Evolutionary conservation across 768 basidiomycete genomes (phyloP), one percentile per base, ranked within the genome.

Genomic region (Austroboletus eburneus): DNA sequence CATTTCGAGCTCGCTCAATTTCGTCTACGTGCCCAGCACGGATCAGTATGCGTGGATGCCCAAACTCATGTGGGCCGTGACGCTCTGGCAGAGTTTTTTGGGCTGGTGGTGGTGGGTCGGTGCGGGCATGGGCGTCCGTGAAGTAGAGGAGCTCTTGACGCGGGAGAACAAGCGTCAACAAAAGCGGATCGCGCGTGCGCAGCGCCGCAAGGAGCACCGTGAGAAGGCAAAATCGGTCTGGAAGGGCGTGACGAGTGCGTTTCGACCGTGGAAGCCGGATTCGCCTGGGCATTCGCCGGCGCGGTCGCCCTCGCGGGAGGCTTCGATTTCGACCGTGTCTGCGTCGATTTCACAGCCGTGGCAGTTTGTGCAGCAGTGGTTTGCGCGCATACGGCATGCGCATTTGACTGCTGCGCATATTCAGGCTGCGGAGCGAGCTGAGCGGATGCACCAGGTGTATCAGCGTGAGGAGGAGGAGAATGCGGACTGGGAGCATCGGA

Each of bases 21-120:
- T 97, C 57, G 64, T 94, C 9, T 91, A 92, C 58, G 87, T 99
- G 32, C 83, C 85, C 9, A 72, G 72, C 43, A 83, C 87, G 58
- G 87, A 95, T 51, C 83, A 91, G 56, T 88, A 89, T 52, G 72
- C 81, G n/a, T 98, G 96, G 96, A 75, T 97, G 47, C 89, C 91
- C 1, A 80, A 84, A 20, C 73, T 97, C 43, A 81, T 91, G 67
- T 94, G 91, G 82, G 84, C 87, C 8, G 82, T 96, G 42, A 81
- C 97, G 10, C 78, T 98, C 17, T 99, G 96, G 96, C 96, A 99
- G 73, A 91, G 82, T 66, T 95, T 94, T 67, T 68, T 96, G 18
- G 92, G 90, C 0, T 97, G 91, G 91, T 97, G 93, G 93, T 97
- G 93, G 93, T 97, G 92, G 92, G 91, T 92, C 13, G 93, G 93